Evolutionary conservation across 129 eudicot genomes (phyloP).

Genomic region (Arctium minus): DNA sequence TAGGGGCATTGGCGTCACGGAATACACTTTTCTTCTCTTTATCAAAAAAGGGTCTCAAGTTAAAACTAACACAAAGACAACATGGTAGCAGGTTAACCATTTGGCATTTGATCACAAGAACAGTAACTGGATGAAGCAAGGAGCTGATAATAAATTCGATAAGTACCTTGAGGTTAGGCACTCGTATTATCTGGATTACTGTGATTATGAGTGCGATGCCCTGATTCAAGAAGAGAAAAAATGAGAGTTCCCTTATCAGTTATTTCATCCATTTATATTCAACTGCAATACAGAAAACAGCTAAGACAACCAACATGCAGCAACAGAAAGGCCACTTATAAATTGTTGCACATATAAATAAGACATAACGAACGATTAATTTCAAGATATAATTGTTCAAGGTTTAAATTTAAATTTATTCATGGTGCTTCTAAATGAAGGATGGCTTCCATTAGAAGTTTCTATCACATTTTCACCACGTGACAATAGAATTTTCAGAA

Average conservation of each 20-base stretch:
- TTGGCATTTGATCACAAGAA: background rate
- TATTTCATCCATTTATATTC: constrained; percentile 1
- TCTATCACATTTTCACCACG: background rate
- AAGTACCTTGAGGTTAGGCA: constrained; percentile 94
- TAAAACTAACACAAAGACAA: background rate
- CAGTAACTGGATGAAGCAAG: constrained; percentile 17
- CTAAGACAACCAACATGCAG: background rate
- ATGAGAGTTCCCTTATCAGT: constrained; percentile 5
- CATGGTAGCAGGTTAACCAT: background rate
- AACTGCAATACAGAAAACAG: background rate
- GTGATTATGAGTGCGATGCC: constrained; percentile 96
- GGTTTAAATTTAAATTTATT: background rate
- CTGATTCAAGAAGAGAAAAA: constrained; percentile 43
- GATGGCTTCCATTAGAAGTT: background rate
- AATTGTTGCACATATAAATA: background rate
- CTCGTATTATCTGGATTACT: constrained; percentile 91
- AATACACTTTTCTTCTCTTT: too few relatives aligned
- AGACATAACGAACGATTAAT: too few relatives aligned
- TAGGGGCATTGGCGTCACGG: too few relatives aligned
- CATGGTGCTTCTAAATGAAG: background rate
- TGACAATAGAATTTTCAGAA: background rate
- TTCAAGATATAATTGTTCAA: background rate
- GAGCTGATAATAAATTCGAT: constrained; percentile 4
- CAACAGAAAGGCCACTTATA: background rate
- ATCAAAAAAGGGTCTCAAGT: background rate